phyloP scores from a whole-genome alignment of 2,329 filamentous ascomycete species.

The Atkinsonella hypoxylon region DNA sequence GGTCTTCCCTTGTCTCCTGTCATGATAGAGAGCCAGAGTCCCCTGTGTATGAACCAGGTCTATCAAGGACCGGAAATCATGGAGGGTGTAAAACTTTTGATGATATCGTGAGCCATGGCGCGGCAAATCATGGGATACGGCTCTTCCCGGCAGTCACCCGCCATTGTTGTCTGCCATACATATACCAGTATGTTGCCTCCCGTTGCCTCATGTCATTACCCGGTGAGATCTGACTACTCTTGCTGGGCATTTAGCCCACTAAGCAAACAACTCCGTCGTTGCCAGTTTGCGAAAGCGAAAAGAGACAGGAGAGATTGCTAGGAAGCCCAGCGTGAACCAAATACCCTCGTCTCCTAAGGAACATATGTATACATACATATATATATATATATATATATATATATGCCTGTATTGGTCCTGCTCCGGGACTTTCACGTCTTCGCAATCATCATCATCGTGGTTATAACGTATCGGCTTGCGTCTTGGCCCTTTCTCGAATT shows the following conservation, averaged over 20 bases:
- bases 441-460: background rate
- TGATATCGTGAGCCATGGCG: background rate
- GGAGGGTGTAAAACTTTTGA: background rate
- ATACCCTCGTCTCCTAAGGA: background rate
- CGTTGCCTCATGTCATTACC: background rate
- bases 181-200: background rate
- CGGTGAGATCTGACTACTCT: constrained; percentile 2
- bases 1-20: background rate
- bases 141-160: background rate
- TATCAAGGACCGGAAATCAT: background rate
- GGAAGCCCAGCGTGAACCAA: background rate
- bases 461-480: background rate
- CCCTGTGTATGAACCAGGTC: background rate
- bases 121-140: background rate
- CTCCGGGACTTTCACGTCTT: background rate
- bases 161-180: background rate
- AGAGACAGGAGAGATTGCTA: background rate
- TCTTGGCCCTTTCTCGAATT: background rate
- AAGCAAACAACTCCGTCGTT: background rate
- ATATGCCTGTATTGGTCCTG: background rate
- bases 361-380: background rate
- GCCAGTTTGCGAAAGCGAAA: background rate
- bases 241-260: background rate
- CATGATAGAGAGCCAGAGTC: background rate
- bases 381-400: background rate